Conservation (phyloP, 805 yeast species). For the Pichia californica region DNA sequence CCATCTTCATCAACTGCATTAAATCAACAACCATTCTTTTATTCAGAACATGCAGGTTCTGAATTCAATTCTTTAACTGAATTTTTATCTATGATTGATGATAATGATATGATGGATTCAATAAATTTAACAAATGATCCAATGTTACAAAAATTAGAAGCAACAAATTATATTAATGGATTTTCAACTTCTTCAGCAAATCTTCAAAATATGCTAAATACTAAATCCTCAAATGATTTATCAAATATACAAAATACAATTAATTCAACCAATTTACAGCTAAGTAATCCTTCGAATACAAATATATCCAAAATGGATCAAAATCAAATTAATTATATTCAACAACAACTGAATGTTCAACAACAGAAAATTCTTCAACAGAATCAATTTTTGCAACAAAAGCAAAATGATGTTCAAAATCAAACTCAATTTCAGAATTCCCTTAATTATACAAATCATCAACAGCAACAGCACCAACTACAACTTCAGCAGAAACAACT, state of each 20-base stretch:
- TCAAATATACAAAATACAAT: not conserved
- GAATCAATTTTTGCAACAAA: not conserved
- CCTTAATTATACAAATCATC: no score
- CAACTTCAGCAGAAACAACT: conserved; percentile 3
- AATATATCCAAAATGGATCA: conserved; percentile 6
- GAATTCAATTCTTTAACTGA: conserved; percentile 88
- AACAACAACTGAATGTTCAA: conserved; percentile 8
- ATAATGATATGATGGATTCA: conserved; percentile 57
- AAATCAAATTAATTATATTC: conserved; percentile 7
- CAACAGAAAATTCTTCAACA: conserved; percentile 5
- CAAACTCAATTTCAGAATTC: conserved; percentile 3
- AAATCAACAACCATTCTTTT: conserved; percentile 73
- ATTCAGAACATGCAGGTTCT: conserved; percentile 87
- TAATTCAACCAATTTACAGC: not conserved
- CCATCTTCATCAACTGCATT: conserved; percentile 20
- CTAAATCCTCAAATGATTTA: not conserved
- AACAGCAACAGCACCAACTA: conserved; percentile 3
- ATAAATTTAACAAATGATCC: conserved; percentile 33
- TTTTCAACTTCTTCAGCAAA: not conserved
- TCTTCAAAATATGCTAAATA: not conserved
- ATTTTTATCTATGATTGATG: conserved; percentile 84
- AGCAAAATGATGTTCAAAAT: not conserved
- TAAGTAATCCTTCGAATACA: no score
- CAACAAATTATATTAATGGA: conserved; percentile 12
- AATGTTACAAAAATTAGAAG: conserved; percentile 30